Conservation (phyloP, 371 early-diverging fungal species). For the Parasitella parasitica region DNA sequence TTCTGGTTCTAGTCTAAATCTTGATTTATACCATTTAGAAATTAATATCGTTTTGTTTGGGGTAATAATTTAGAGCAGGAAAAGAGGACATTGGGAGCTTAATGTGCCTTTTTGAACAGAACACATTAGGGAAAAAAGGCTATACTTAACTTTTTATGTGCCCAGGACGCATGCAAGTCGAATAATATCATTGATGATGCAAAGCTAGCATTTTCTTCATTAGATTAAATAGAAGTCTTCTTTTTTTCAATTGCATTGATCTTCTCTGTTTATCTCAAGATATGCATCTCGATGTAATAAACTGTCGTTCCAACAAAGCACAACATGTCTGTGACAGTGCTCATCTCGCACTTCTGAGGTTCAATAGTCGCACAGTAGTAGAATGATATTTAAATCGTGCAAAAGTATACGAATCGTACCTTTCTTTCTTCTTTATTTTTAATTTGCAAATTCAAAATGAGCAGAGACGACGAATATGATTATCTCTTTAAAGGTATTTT, state of each 20-base stretch:
- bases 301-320: background rate
- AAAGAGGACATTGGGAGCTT: too few relatives aligned
- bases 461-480: conserved; percentile 95
- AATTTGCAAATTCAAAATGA: conserved; percentile 47
- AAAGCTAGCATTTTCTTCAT: too few relatives aligned
- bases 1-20: too few relatives aligned
- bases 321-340: background rate
- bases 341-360: background rate
- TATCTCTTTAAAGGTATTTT: conserved; percentile 88
- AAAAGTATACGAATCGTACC: background rate
- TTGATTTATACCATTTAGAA: too few relatives aligned
- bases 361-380: background rate
- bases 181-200: too few relatives aligned
- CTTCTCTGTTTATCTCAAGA: background rate
- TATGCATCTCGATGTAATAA: background rate
- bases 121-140: too few relatives aligned
- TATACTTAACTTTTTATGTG: too few relatives aligned
- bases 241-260: background rate
- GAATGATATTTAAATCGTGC: background rate
- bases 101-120: too few relatives aligned
- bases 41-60: too few relatives aligned
- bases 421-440: conserved; percentile 3
- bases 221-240: too few relatives aligned
- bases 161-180: too few relatives aligned
- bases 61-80: too few relatives aligned